Evolutionary conservation across 148 eudicot species (phyloP), one percentile per base, ranked within the genome.

Genomic region (Diospyros kaki): DNA sequence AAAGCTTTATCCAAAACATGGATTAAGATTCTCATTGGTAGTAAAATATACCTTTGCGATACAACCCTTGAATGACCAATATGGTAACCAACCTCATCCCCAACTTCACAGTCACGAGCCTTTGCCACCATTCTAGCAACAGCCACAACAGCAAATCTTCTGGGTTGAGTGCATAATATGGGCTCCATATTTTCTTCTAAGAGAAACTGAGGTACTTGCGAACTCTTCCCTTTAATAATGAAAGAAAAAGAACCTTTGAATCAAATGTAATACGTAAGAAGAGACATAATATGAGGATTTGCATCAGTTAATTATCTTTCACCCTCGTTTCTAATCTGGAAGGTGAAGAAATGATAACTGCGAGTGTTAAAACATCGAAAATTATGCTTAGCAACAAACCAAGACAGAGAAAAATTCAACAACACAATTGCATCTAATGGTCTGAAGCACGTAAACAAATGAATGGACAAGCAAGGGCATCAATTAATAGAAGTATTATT

Each of bases 41-140:
- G 39, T 40, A 40, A 41, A 10, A 72, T 58, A 72, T 80, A 94
- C 98, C 95, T 91, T 72, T 83, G 67, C 54, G 98, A 94, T 58
- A 83, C 39, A 60, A 90, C 90, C 87, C 78, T 87, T 64, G 96
- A 92, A 75, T 90, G 98, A 69, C 98, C 98, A 79, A 94, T 94
- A 82, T 94, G 98, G 83, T 92, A 94, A 71, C 97, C 98, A 77
- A 94, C 93, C 78, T 94, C 98, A 43, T 76, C 92, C 51, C 98
- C 98, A 11, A 90, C 86, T 83, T 89, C 93, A 81, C 98, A 89
- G 67, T 89, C 85, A 55, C 93, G 89, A 78, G 87, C 77, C 76
- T 79, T 84, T n/a, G 98, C 97, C 72, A 94, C 98, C 97, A 90
- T 92, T 78, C 86, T 90, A 60, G 98, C 98, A 72, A 94, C 97